Conservation (phyloP, 768 basidiomycete species). For the Holtermanniella nyarrowii region DNA sequence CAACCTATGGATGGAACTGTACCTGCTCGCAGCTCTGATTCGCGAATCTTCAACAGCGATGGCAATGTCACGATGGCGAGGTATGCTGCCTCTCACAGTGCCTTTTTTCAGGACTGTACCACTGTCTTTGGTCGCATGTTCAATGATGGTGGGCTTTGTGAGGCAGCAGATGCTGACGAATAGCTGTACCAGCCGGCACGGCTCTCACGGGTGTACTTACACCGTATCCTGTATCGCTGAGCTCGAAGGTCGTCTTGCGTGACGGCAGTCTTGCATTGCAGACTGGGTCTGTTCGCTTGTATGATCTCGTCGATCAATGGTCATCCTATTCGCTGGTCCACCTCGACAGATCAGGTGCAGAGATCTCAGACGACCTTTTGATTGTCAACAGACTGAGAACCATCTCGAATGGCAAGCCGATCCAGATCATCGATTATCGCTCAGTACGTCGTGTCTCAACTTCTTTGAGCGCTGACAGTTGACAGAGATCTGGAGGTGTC, state of each 20-base stretch:
- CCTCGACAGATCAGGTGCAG: not conserved
- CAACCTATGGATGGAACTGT: not conserved
- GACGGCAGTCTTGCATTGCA: not conserved
- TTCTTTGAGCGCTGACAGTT: too few relatives aligned
- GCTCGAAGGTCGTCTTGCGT: not conserved
- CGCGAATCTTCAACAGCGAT: not conserved
- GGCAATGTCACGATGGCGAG: conserved; percentile 3
- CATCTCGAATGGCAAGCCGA: not conserved
- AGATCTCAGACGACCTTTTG: not conserved
- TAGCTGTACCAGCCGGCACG: not conserved
- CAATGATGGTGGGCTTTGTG: conserved; percentile 1
- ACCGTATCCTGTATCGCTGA: not conserved
- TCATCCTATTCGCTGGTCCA: not conserved
- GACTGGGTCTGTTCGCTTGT: not conserved
- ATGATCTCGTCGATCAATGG: not conserved
- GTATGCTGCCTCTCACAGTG: conserved; percentile 3
- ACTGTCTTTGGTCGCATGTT: not conserved
- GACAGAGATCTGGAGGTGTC: not conserved
- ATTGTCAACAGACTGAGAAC: not conserved
- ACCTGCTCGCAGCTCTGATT: conserved; percentile 1
- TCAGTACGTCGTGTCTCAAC: not conserved
- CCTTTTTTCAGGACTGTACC: conserved; percentile 5
- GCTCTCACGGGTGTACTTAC: not conserved
- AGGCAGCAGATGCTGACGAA: not conserved
- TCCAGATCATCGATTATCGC: not conserved